Percentiles rank a stretch among this genome's conserved stretches.
These are phyloP conservation scores for Hygrophila difformis DNA, from an alignment of 257 asterid genomes.

Conservation along the genomic window DNA sequence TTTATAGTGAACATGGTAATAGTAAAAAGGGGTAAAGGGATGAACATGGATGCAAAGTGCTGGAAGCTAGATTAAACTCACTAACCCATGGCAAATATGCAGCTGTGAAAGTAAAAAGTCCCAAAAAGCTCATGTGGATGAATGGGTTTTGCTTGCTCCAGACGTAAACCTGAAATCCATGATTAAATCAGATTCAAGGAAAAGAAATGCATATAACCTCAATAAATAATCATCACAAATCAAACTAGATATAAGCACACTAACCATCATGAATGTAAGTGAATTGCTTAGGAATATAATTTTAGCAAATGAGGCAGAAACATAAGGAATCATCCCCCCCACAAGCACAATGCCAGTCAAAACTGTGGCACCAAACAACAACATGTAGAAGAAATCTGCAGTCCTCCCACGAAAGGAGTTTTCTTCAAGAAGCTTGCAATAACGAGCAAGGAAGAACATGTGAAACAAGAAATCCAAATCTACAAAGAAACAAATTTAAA, in stretches of 20 bases:
- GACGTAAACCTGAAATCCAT: constrained; percentile 63
- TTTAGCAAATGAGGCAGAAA: constrained; percentile 86
- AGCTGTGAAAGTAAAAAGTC: constrained; percentile 94
- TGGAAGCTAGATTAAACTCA: background rate
- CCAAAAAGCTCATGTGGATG: constrained; percentile 98
- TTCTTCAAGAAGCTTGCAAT: constrained; percentile 98
- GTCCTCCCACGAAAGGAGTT: constrained; percentile 94
- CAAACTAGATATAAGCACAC: constrained; percentile 18
- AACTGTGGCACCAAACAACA: constrained; percentile 85
- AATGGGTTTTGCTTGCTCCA: constrained; percentile 99
- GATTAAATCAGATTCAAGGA: background rate
- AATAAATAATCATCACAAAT: background rate
- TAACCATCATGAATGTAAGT: constrained; percentile 96
- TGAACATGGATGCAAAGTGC: too few relatives aligned
- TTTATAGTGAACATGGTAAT: too few relatives aligned
- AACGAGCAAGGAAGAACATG: constrained; percentile 98
- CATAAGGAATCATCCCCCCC: constrained; percentile 96
- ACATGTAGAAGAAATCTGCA: constrained; percentile 95
- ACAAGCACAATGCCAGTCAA: constrained; percentile 85
- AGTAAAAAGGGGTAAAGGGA: too few relatives aligned
- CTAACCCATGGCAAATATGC: constrained; percentile 99
- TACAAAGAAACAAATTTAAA: constrained; percentile 30
- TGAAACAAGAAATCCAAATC: constrained; percentile 97
- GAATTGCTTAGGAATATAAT: constrained; percentile 97
- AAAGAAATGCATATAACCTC: background rate